Evolutionary conservation across 352 stramenopile species (phyloP), one percentile per base, ranked within the genome.

Genomic region (Globisporangium ultimum): DNA sequence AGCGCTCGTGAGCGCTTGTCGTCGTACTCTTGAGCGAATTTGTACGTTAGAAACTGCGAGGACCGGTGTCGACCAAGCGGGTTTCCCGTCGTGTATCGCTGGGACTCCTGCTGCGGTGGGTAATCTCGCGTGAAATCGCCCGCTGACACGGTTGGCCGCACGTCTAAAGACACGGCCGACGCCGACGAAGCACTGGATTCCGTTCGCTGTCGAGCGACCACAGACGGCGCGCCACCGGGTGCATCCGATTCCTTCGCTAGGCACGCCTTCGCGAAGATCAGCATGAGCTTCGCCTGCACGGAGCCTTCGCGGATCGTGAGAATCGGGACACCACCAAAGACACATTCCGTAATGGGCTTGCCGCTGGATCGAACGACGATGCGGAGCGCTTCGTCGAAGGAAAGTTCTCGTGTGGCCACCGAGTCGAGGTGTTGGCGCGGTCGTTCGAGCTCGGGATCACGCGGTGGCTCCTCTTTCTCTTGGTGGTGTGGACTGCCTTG

Each of bases 261-360:
- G 58, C 83, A 93, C 12, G 83, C 78, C 59, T 88, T 88, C 1
- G 83, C 83, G 58, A 89, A 93, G 48, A 86, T 86, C 41, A 74
- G 64, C 62, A 93, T 67, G 4, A 93, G 60, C 47, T 83, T 80
- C 12, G 80, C 78, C 55, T 93, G 80, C 7, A 88, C 69, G 2
- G 78, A 80, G 46, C 79, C 83, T 62, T 89, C 77, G 22, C 74
- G 70, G 48, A 93, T 93, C 34, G 78, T 48, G 6, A 77, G 58
- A 12, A 93, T 58, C 2, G 73, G 75, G 9, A 78, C 58, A 8
- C 83, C 83, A 32, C 71, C 83, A 64, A 93, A 93, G 61, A 87
- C 61, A 43, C 78, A 90, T 51, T 78, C 57, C 2, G 83, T 74
- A 4, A 84, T 65, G 1, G 83, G 58, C 40, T 84, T 89, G 20